These are phyloP conservation scores for Clitoria ternatea DNA, from an alignment of 306 rosid genomes.

Conservation along the genomic window DNA sequence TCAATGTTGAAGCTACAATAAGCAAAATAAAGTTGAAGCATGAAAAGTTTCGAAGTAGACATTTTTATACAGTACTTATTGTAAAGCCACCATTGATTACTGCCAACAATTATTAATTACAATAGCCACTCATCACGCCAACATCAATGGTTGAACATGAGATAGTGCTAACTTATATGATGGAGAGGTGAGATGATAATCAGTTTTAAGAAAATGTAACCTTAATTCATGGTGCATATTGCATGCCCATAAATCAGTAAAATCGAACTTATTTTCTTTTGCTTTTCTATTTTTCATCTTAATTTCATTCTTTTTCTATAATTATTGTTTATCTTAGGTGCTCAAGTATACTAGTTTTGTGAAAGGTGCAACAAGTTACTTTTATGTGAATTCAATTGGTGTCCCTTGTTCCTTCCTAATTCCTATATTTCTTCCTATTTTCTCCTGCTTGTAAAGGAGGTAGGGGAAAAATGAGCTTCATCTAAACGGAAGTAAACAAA, in stretches of 20 bases:
- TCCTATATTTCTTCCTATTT: not conserved
- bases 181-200: not conserved
- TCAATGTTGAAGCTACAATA: not conserved
- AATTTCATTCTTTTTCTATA: not conserved
- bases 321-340: not conserved
- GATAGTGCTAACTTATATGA: not conserved
- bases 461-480: constrained; percentile 14
- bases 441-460: constrained; percentile 12
- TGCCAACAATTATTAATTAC: not conserved
- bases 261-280: not conserved
- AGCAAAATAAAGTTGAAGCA: constrained; percentile 8
- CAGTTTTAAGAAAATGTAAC: not conserved
- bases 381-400: not conserved
- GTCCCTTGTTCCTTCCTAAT: not conserved
- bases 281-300: not conserved
- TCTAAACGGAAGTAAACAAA: constrained; percentile 34
- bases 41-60: constrained; percentile 10
- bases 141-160: constrained; percentile 8
- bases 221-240: not conserved
- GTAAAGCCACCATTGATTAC: not conserved
- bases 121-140: not conserved
- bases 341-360: not conserved
- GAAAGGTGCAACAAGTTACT: not conserved
- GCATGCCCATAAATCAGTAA: constrained; percentile 5
- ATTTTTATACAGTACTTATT: not conserved